Evolutionary conservation across 2,329 filamentous ascomycete genomes (phyloP), one percentile per base, ranked within the genome.

Genomic region (Curvularia sp.): DNA sequence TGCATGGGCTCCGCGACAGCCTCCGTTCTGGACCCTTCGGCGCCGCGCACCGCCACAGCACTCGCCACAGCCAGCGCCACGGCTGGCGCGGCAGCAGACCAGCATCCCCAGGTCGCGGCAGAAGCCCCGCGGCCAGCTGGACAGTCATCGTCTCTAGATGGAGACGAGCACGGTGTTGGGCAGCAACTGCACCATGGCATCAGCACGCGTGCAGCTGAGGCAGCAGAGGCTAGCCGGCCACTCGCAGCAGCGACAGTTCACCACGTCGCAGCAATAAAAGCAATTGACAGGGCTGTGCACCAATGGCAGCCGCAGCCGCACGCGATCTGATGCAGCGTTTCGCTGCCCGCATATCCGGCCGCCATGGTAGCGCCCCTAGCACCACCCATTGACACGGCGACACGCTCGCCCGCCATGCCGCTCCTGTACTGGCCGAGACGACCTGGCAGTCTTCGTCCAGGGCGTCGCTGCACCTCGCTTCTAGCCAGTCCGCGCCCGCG

Each of bases 321-420:
- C 22, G 26, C 24, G 38, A 52, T 48, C 30, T 22, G 48, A 49
- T 52, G 58, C 65, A 60, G 72, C 73, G 73, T 71, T 64, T 73
- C 71, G 74, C 73, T 67, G 74, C 57, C 68, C 67, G 72, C 72
- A 71, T 73, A 67, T 42, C 58, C 68, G 70, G 70, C 66, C 66
- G 62, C 58, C 58, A 54, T 58, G 44, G 51, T 55, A 56, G 57
- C 58, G 51, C 60, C 58, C 57, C 26, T 57, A 59, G 59, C 41
- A 61, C 61, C 60, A 62, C 49, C 67, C 67, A 69, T 67, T 75
- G 59, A 73, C 68, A 68, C 62, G 63, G 65, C 66, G 72, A 70
- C 71, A 74, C 72, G 72, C 68, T 57, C 61, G 59, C 53, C 24
- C 39, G 57, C 64, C 58, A 56, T 60, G 61, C 60, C 62, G 49